Percentiles rank a stretch among this genome's conserved stretches.
Evolutionary conservation across 108 stramenopile species (phyloP).

Genomic region (Conticribra weissflogii): DNA sequence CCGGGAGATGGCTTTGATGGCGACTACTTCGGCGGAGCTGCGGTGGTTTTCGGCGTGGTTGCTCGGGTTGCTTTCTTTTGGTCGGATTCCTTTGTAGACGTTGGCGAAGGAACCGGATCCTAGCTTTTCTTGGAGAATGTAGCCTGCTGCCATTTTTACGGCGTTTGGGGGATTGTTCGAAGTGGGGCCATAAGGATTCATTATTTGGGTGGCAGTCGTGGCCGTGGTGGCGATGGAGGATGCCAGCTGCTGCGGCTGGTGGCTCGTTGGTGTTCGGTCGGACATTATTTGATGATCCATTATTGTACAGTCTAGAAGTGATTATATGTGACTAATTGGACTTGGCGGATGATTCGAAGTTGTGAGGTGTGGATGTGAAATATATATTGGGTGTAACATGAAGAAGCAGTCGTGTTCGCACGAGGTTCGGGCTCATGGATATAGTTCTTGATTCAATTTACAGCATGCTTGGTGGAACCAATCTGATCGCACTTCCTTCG

Average conservation of each 20-base stretch:
- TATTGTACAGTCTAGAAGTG: no score
- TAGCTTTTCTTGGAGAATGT: conserved; percentile 65
- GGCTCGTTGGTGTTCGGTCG: not conserved
- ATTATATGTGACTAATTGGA: no score
- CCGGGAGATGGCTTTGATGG: conserved; percentile 93
- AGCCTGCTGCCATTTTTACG: conserved; percentile 66
- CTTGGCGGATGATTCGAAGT: no score
- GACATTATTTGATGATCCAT: not conserved
- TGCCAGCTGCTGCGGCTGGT: not conserved
- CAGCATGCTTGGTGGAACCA: no score
- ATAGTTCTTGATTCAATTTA: no score
- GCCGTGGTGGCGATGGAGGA: not conserved
- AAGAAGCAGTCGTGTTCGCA: no score
- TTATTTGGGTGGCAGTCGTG: no score
- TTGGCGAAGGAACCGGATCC: conserved; percentile 84
- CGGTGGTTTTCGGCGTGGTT: conserved; percentile 14
- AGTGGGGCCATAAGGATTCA: no score
- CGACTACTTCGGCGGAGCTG: conserved; percentile 43
- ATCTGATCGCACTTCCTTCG: no score
- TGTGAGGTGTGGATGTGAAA: no score
- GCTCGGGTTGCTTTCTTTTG: conserved; percentile 16
- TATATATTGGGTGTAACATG: no score
- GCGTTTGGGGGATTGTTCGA: not conserved
- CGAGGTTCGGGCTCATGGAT: no score
- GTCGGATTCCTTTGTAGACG: conserved; percentile 80